Conservation (phyloP, 306 rosid genomes). For the Glycine latifolia region DNA sequence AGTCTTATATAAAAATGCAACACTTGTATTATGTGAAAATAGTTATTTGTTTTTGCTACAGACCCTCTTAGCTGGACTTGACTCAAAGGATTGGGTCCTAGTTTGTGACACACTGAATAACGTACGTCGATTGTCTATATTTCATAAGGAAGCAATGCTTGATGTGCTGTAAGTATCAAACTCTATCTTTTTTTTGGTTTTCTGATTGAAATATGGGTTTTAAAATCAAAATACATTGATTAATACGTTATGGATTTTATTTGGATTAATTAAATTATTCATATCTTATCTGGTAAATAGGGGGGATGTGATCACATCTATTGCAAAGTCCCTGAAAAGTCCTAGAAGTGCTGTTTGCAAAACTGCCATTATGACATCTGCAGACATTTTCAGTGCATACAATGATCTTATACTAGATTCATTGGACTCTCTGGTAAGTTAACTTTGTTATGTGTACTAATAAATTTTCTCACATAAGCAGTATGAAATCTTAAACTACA, state of each 20-base stretch:
- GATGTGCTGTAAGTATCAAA: conserved; percentile 58
- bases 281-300: conserved; percentile 57
- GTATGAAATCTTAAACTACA: conserved; percentile 26
- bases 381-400: conserved; percentile 86
- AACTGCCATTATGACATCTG: conserved; percentile 97
- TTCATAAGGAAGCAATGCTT: conserved; percentile 58
- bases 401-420: conserved; percentile 80
- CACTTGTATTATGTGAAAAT: conserved; percentile 20
- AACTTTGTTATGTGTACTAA: conserved; percentile 26
- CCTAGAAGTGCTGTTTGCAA: conserved; percentile 98
- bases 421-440: conserved; percentile 86
- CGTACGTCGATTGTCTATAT: conserved; percentile 78
- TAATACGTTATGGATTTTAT: neutral
- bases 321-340: conserved; percentile 84
- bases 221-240: conserved; percentile 5
- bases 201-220: conserved; percentile 23
- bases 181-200: neutral
- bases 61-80: conserved; percentile 78
- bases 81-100: conserved; percentile 89
- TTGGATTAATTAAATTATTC: conserved; percentile 19
- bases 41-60: conserved; percentile 55
- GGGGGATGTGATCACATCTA: conserved; percentile 75
- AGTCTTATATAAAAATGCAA: conserved; percentile 22
- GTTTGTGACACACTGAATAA: conserved; percentile 88
- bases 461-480: conserved; percentile 36